Evolutionary conservation across 768 basidiomycete species (phyloP).

Genomic region (Lenzites betulinus): DNA sequence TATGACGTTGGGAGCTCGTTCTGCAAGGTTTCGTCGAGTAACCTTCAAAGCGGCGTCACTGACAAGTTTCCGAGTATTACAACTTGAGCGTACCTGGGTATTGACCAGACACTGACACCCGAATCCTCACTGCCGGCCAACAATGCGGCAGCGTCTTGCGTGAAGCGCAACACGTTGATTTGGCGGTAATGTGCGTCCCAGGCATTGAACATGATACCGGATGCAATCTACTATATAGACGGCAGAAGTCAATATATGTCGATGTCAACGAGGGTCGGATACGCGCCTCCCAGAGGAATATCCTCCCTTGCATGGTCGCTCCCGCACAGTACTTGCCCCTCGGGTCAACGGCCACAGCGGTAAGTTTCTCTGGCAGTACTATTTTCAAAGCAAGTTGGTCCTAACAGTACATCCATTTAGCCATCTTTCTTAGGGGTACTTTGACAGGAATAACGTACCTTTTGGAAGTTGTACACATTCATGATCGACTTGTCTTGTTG

Average conservation of each 20-base stretch:
- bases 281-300: constrained; percentile 96
- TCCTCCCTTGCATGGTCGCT: constrained; percentile 83
- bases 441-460: constrained; percentile 48
- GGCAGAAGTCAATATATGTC: not conserved
- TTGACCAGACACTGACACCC: constrained; percentile 84
- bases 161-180: constrained; percentile 81
- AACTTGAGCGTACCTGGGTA: constrained; percentile 64
- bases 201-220: constrained; percentile 89
- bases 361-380: constrained; percentile 87
- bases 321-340: constrained; percentile 81
- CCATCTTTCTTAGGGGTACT: not conserved
- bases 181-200: constrained; percentile 97
- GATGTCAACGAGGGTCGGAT: not conserved
- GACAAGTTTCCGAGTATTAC: constrained; percentile 8
- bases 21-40: constrained; percentile 75
- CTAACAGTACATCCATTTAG: constrained; percentile 42
- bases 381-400: constrained; percentile 88
- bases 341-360: constrained; percentile 75
- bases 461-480: constrained; percentile 93
- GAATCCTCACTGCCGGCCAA: constrained; percentile 92
- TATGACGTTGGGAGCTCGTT: constrained; percentile 76
- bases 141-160: constrained; percentile 76
- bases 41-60: constrained; percentile 43
- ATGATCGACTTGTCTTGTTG: constrained; percentile 89
- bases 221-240: constrained; percentile 63